Evolutionary conservation across 768 basidiomycete species (phyloP).

Genomic region (Tubosaeta sp.): DNA sequence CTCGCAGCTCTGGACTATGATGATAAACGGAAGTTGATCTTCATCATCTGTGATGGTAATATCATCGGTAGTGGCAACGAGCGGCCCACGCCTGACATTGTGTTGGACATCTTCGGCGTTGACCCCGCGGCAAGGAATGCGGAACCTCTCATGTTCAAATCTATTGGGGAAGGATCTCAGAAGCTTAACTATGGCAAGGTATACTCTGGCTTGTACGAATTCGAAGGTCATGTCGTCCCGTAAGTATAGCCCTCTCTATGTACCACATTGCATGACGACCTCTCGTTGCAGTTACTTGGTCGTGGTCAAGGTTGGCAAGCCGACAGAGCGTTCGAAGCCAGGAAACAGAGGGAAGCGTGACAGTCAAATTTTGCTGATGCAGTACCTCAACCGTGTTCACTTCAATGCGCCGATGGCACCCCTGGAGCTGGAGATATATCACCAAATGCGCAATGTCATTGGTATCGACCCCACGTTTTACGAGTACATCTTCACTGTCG

Average conservation of each 20-base stretch:
- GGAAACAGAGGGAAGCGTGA: slow-evolving; percentile 69
- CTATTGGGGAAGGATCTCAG: slow-evolving; percentile 62
- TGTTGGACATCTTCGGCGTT: slow-evolving; percentile 62
- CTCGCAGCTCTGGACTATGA: slow-evolving; percentile 62
- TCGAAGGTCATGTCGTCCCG: slow-evolving; percentile 67
- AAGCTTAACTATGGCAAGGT: slow-evolving; percentile 69
- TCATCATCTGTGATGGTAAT: slow-evolving; percentile 67
- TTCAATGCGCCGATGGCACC: slow-evolving; percentile 65
- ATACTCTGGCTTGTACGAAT: slow-evolving; percentile 68
- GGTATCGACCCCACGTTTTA: slow-evolving; percentile 74
- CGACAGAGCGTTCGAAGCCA: slow-evolving; percentile 59
- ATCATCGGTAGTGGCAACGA: slow-evolving; percentile 71
- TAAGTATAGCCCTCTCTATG: slow-evolving; percentile 26
- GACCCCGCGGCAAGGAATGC: slow-evolving; percentile 59
- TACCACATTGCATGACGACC: neutral
- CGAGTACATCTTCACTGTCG: slow-evolving; percentile 69
- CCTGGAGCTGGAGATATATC: slow-evolving; percentile 65
- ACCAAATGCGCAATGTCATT: slow-evolving; percentile 72
- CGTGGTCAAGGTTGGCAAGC: slow-evolving; percentile 63
- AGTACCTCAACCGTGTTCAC: slow-evolving; percentile 66
- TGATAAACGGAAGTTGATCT: slow-evolving; percentile 65
- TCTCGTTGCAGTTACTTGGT: slow-evolving; percentile 47
- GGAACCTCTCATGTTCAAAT: slow-evolving; percentile 64
- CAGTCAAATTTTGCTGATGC: slow-evolving; percentile 62
- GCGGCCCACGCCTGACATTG: slow-evolving; percentile 60